phyloP scores from a whole-genome alignment of 2,329 filamentous ascomycete genomes.

The Alternaria triticimaculans region DNA sequence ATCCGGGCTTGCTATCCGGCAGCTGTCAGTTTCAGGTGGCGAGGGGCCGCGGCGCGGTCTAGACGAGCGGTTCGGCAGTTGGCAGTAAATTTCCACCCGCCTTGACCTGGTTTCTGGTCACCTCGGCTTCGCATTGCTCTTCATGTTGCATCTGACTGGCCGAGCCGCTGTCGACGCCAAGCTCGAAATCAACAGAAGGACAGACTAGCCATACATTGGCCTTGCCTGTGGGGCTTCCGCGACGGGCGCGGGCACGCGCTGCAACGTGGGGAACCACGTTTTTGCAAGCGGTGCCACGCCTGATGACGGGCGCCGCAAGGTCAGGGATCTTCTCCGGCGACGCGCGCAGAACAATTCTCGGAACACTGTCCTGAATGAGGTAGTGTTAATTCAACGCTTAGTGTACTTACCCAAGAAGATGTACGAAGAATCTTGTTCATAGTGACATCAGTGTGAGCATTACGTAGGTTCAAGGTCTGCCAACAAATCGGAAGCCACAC shows the following conservation, averaged over 20 bases:
- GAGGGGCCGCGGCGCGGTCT: slow-evolving; percentile 20
- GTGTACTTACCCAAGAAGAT: slow-evolving; percentile 1
- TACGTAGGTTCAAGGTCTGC: slow-evolving; percentile 7
- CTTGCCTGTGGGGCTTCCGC: slow-evolving; percentile 32
- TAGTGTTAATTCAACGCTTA: slow-evolving; percentile 10
- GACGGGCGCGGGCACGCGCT: slow-evolving; percentile 34
- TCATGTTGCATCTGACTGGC: slow-evolving; percentile 14
- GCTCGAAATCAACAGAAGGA: slow-evolving; percentile 15
- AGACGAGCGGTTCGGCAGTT: slow-evolving; percentile 35
- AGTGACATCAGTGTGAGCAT: slow-evolving; percentile 9
- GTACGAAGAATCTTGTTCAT: neutral
- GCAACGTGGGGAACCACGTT: slow-evolving; percentile 46
- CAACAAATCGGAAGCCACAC: slow-evolving; percentile 29
- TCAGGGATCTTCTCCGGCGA: slow-evolving; percentile 14
- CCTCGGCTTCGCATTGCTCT: slow-evolving; percentile 15
- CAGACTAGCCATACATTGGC: slow-evolving; percentile 33
- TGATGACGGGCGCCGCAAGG: slow-evolving; percentile 24
- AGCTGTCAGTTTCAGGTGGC: slow-evolving; percentile 22
- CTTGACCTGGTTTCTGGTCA: slow-evolving; percentile 20
- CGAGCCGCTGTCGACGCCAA: slow-evolving; percentile 19
- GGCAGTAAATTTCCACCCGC: slow-evolving; percentile 13
- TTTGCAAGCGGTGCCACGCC: slow-evolving; percentile 29
- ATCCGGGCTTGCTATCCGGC: slow-evolving; percentile 22
- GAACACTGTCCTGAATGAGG: slow-evolving; percentile 3
- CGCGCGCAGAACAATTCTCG: slow-evolving; percentile 18